phyloP scores from a whole-genome alignment of 2,329 filamentous ascomycete species.

The Cordyceps javanica region DNA sequence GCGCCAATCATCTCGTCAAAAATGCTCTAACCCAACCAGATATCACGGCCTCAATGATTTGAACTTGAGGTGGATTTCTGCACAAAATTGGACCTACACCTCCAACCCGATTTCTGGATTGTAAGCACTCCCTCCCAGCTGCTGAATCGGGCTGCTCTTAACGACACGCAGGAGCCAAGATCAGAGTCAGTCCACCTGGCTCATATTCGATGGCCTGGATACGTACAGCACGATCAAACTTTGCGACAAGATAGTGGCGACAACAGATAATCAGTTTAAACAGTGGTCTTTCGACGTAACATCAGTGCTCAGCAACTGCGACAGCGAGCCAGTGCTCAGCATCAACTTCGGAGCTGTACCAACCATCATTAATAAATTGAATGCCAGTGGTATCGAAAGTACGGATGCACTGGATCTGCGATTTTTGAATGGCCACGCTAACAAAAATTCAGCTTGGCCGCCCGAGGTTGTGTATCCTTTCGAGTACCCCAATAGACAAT shows the following conservation, averaged over 20 bases:
- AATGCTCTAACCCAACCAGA: slow-evolving; percentile 18
- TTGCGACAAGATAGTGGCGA: slow-evolving; percentile 47
- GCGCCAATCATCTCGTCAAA: not conserved
- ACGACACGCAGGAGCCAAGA: slow-evolving; percentile 28
- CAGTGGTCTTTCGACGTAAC: slow-evolving; percentile 56
- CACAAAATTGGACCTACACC: slow-evolving; percentile 53
- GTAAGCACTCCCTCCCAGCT: slow-evolving; percentile 21
- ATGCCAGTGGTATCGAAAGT: slow-evolving; percentile 7
- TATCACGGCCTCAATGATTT: slow-evolving; percentile 54
- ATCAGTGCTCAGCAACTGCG: slow-evolving; percentile 27
- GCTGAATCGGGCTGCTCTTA: not conserved
- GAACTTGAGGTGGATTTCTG: slow-evolving; percentile 50
- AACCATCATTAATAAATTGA: slow-evolving; percentile 11
- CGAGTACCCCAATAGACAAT: slow-evolving; percentile 11
- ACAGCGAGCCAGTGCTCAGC: slow-evolving; percentile 11
- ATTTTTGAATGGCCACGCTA: not conserved
- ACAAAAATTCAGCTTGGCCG: not conserved
- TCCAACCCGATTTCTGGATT: slow-evolving; percentile 29
- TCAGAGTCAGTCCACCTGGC: slow-evolving; percentile 31
- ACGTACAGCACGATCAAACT: slow-evolving; percentile 53
- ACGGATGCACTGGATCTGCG: not conserved
- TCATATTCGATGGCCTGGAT: slow-evolving; percentile 57
- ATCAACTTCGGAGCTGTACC: slow-evolving; percentile 20
- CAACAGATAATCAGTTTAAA: slow-evolving; percentile 56
- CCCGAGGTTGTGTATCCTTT: not conserved